Evolutionary conservation across 2,329 filamentous ascomycete genomes (phyloP).

Genomic region (Amylocarpus encephaloides): DNA sequence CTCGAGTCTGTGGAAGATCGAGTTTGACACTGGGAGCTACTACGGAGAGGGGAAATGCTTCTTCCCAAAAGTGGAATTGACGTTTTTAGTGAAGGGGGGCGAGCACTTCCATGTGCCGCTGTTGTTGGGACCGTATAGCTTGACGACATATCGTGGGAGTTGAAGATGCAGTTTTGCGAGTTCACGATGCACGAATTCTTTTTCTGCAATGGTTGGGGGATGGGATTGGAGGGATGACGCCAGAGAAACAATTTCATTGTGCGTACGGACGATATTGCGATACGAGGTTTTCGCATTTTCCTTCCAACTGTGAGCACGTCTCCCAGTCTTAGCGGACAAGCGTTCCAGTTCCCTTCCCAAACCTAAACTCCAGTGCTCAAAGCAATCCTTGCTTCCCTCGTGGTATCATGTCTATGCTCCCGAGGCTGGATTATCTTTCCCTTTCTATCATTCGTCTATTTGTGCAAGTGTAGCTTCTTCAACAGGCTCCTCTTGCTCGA

Average conservation of each 20-base stretch:
- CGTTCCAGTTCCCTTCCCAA: neutral
- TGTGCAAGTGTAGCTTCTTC: slow-evolving; percentile 3
- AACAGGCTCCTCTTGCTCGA: slow-evolving; percentile 5
- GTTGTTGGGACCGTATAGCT: slow-evolving; percentile 70
- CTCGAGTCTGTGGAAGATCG: slow-evolving; percentile 53
- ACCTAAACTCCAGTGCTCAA: slow-evolving; percentile 12
- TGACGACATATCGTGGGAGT: slow-evolving; percentile 75
- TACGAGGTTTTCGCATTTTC: neutral
- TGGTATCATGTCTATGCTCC: neutral
- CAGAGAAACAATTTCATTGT: slow-evolving; percentile 5
- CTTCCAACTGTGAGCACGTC: neutral
- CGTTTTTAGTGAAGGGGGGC: slow-evolving; percentile 43
- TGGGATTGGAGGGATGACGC: neutral
- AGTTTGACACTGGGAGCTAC: slow-evolving; percentile 67
- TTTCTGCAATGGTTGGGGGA: neutral
- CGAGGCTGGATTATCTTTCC: neutral
- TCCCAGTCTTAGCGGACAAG: neutral
- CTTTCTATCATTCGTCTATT: neutral
- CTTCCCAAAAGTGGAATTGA: slow-evolving; percentile 50
- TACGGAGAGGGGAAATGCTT: slow-evolving; percentile 57
- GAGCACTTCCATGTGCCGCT: slow-evolving; percentile 78
- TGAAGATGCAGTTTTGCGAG: slow-evolving; percentile 31
- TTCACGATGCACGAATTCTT: neutral
- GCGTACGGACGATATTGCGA: neutral
- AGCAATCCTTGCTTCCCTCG: neutral